A percentile compares a stretch with the other conserved stretches of the same genome.
Evolutionary conservation across 768 basidiomycete species (phyloP).

Genomic region (Pleurotus citrinopileatus): DNA sequence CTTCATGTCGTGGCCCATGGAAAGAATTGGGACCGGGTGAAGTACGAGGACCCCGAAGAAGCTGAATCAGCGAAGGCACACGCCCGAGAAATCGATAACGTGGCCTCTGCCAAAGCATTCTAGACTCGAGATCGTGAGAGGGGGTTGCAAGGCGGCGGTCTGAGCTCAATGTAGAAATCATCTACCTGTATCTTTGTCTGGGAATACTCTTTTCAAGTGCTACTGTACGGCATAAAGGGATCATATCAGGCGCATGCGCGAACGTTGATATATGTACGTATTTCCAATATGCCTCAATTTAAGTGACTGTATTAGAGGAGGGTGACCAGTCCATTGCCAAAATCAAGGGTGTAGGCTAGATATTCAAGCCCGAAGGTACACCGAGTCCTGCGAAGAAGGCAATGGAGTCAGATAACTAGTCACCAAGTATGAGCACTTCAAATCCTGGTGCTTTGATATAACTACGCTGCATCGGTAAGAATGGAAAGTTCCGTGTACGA

Average conservation of each 20-base stretch:
- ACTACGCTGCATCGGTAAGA: conserved; percentile 13
- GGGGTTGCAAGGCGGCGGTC: background rate
- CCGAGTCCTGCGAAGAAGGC: no score
- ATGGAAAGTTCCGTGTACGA: background rate
- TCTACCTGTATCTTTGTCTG: no score
- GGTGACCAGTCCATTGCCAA: no score
- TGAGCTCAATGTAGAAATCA: background rate
- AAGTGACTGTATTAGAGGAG: no score
- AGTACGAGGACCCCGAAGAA: conserved; percentile 13
- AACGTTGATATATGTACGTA: no score
- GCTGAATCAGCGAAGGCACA: conserved; percentile 5
- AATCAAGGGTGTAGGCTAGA: no score
- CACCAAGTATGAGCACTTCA: conserved; percentile 44
- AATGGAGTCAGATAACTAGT: conserved; percentile 11
- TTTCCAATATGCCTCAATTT: no score
- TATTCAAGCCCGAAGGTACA: no score
- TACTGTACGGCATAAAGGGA: no score
- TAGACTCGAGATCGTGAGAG: background rate
- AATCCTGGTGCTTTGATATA: conserved; percentile 27
- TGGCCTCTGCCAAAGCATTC: conserved; percentile 2
- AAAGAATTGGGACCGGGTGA: conserved; percentile 22
- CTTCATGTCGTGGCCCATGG: conserved; percentile 24
- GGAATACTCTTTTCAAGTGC: no score
- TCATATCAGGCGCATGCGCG: no score
- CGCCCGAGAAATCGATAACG: conserved; percentile 15